These are phyloP conservation scores for Metschnikowia arizonensis DNA, from an alignment of 805 yeast genomes.

Conservation along the genomic window DNA sequence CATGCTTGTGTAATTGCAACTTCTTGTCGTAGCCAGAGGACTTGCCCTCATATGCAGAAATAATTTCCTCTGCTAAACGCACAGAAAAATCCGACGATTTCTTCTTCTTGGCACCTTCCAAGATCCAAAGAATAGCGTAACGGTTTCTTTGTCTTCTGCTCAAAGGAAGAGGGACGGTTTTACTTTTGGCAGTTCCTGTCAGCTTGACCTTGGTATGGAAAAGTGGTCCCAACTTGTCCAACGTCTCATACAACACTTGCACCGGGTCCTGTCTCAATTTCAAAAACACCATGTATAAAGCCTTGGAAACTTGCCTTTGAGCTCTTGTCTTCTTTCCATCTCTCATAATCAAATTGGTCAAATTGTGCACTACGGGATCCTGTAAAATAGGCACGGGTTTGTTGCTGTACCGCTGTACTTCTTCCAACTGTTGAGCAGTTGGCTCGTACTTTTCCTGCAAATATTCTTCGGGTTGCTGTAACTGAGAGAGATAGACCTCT, in stretches of 20 bases:
- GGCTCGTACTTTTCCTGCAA: slow-evolving; percentile 48
- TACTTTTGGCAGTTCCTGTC: slow-evolving; percentile 83
- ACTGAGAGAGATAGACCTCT: slow-evolving; percentile 38
- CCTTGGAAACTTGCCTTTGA: slow-evolving; percentile 64
- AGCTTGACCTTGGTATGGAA: slow-evolving; percentile 71
- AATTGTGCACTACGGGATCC: slow-evolving; percentile 71
- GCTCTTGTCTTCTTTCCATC: slow-evolving; percentile 86
- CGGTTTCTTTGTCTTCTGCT: slow-evolving; percentile 78
- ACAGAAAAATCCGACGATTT: slow-evolving; percentile 79
- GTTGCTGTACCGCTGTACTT: slow-evolving; percentile 47
- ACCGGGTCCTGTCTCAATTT: slow-evolving; percentile 78
- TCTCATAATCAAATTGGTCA: slow-evolving; percentile 86
- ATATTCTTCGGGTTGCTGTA: slow-evolving; percentile 35
- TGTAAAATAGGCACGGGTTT: slow-evolving; percentile 55
- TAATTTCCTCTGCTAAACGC: slow-evolving; percentile 84
- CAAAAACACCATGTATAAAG: slow-evolving; percentile 74
- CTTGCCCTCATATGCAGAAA: slow-evolving; percentile 71
- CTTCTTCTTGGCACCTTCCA: slow-evolving; percentile 78
- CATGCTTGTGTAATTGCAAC: slow-evolving; percentile 76
- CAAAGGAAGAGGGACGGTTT: slow-evolving; percentile 78
- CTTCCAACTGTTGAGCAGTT: slow-evolving; percentile 57
- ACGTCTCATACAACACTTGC: slow-evolving; percentile 61
- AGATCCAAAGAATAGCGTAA: slow-evolving; percentile 85
- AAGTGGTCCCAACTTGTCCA: slow-evolving; percentile 82
- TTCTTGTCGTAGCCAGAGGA: slow-evolving; percentile 82